Base-by-base conservation (phyloP, 1,284 basidiomycete species). In the Filobasidium uniguttulatum region DNA sequence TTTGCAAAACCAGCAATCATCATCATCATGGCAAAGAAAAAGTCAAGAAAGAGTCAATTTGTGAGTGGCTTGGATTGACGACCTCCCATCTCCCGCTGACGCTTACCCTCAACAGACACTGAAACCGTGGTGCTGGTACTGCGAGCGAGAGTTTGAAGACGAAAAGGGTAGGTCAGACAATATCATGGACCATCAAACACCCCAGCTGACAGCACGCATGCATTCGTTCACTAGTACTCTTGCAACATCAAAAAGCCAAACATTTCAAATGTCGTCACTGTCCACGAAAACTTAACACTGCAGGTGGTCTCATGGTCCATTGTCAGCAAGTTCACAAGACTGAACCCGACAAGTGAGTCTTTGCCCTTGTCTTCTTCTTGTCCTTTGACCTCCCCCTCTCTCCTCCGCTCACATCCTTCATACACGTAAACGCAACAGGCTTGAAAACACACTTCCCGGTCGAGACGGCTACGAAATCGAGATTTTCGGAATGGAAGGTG, bases 401-500 rank as follows among this genome's bases (percentile, higher is more conserved):
- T 22, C 26, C 17, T 28, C 46, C 5, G 22, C 17, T 47, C 19
- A 75, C n/a, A n/a, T n/a, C n/a, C n/a, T n/a, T n/a, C n/a, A n/a
- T n/a, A n/a, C n/a, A n/a, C n/a, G n/a, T n/a, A n/a, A n/a, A n/a
- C n/a, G n/a, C n/a, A n/a, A n/a, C 44, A 87, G 89, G 25, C 86
- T 98, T 29, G 91, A 96, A 52, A 98, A 97, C 67, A 91, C 93
- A 0, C 73, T 98, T 0, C 90, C 91, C 2, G 93, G 90, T 8
- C 80, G 94, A 35, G 93, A 96, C 70, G 89, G 91, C 1, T 97
- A 97, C 63, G 93, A 97, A 66, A 84, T 98, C 46, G 94, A 99
- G 69, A 98, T 99, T 52, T 98, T 97, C 62, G 93, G 94, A 23
- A 98, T 99, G 94, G 91, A 93, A 65, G 93, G 93, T 53, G 89